Evolutionary conservation across 345 rosid species (phyloP), one percentile per base, ranked within the genome.

Genomic region (Eucalyptus brandiana): DNA sequence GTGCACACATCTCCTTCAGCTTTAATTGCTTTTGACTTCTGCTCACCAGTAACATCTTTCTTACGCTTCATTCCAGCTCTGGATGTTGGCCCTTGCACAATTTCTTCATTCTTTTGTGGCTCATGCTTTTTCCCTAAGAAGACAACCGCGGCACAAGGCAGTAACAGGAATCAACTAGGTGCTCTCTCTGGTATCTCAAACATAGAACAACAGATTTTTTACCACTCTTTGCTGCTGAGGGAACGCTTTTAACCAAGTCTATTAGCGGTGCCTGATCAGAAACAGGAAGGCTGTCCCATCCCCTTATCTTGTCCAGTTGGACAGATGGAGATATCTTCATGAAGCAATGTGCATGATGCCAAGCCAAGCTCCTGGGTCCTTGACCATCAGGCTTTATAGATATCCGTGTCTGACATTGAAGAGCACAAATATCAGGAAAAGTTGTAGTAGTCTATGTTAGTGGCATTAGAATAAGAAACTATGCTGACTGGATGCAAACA

Each of bases 291-390:
- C 87, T 91, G 89, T 91, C 94, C 97, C 98, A 98, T 88, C 98
- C 99, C 72, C 95, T 87, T 92, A 97, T 90, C 90, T 94, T 97
- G 86, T 95, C 95, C 91, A 93, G 91, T 89, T 93, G 90, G 87
- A 93, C 89, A 88, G 96, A 94, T 37, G 97, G 93, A 88, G 92
- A 88, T 91, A 90, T 91, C 19, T 93, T 93, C 89, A 95, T 88
- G 91, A 95, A 95, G 91, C 99, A 98, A 86, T 92, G 94, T 37
- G 96, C 98, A 90, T 97, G 99, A 89, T 98, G 94, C 99, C 99
- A 98, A 45, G 94, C 92, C 90, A 96, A 69, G 88, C 96, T 97
- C 93, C 87, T 98, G 86, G 93, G 89, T 89, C 94, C 94, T 90
- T 93, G 95, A 80, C 96, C 98, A 86, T 93, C 94, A 89, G 97